Evolutionary conservation across 164 flowering plant species (phyloP), one percentile per base, ranked within the genome.

Genomic region (Amborella trichopoda): DNA sequence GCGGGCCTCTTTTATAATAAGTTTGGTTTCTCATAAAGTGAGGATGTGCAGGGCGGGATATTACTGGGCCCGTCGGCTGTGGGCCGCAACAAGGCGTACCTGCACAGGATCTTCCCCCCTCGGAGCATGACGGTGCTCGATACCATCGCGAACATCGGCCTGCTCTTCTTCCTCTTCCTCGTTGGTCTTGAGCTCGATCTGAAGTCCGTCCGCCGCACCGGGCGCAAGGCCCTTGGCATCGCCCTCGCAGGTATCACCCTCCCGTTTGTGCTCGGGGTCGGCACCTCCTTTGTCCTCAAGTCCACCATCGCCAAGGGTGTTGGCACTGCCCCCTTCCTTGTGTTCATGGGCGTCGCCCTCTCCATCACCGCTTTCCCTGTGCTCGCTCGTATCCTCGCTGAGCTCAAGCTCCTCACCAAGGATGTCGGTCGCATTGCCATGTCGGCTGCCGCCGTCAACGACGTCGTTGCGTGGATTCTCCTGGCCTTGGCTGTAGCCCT

Each of bases 361-460:
- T 64, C 68, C 38, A 60, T 64, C 47, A 64, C 68, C 8, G 68
- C 68, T 3, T 64, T 64, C 46, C 68, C 65, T 1, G 68, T 64
- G 25, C 68, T 64, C 16, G 68, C 68, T 12, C 68, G 68, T 14
- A 64, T 64, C 42, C 65, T 64, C 11, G 65, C 68, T 4, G 68
- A 64, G 46, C 42, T 64, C 21, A 64, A 60, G 19, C 61, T 64
- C 50, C 65, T 64, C 24, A 64, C 68, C 17, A 64, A 64, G 24
- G 65, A 59, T 26, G 32, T 60, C 16, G 68, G 68, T 6, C 65
- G 65, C n/a, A 55, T 52, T 12, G 68, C 68, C 22, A 64, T 64
- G 68, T 54, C 65, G 0, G 68, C 68, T 2, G 68, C 68, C 1
- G 68, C 65, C 11, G 61, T 64, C 25, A 64, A 64, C 42, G 68